These are phyloP conservation scores for Mucor irregularis DNA, from an alignment of 371 early-diverging fungal genomes.

Conservation along the genomic window DNA sequence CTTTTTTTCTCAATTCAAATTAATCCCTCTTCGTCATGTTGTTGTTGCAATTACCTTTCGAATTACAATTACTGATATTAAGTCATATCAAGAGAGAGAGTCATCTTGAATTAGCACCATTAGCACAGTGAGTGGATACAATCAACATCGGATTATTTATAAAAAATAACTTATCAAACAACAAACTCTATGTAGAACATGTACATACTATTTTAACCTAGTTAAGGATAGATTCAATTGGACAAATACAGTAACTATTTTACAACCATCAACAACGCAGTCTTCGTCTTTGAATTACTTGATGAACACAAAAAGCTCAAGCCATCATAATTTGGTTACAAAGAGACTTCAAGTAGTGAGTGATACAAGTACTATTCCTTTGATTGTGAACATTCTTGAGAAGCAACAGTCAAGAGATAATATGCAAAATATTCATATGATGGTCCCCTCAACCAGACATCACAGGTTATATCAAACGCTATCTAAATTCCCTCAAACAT, in stretches of 20 bases:
- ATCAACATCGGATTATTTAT: not conserved
- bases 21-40: slow-evolving; percentile 9
- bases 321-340: not conserved
- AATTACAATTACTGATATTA: slow-evolving; percentile 29
- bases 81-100: slow-evolving; percentile 23
- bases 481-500: slow-evolving; percentile 3
- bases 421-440: not conserved
- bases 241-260: slow-evolving; percentile 12
- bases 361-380: not conserved
- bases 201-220: slow-evolving; percentile 1
- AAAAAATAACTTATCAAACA: not conserved
- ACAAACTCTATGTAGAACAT: slow-evolving; percentile 11
- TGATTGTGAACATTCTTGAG: slow-evolving; percentile 1
- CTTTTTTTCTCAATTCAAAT: not conserved
- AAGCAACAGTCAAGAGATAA: slow-evolving; percentile 2
- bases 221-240: slow-evolving; percentile 16
- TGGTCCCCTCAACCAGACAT: not conserved
- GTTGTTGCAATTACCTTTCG: slow-evolving; percentile 26
- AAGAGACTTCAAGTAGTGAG: not conserved
- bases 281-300: not conserved
- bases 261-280: slow-evolving; percentile 6
- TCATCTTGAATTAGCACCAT: slow-evolving; percentile 24
- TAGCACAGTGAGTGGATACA: slow-evolving; percentile 29
- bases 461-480: slow-evolving; percentile 1
- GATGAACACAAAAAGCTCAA: not conserved